A percentile compares a stretch with the other conserved stretches of the same genome.
These are phyloP conservation scores for Penicillium brevicompactum DNA, from an alignment of 2,329 filamentous ascomycete species.

Conservation along the genomic window DNA sequence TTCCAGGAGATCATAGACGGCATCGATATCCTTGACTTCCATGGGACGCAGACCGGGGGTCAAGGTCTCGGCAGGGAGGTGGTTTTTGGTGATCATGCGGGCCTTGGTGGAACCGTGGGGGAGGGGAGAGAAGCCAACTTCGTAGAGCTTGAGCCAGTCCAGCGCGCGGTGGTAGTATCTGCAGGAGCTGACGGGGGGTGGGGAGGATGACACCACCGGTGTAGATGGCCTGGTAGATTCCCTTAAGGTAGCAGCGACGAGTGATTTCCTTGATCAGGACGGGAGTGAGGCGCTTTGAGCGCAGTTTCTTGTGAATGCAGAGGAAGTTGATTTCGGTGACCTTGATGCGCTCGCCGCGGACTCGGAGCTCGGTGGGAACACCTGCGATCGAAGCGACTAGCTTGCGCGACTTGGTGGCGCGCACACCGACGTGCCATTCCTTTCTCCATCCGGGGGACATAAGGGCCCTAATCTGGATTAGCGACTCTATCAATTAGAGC, in stretches of 20 bases:
- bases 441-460: slow-evolving; percentile 93
- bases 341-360: slow-evolving; percentile 73
- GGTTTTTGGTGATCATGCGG: slow-evolving; percentile 83
- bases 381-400: slow-evolving; percentile 96
- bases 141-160: slow-evolving; percentile 95
- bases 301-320: slow-evolving; percentile 96
- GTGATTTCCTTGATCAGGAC: slow-evolving; percentile 98
- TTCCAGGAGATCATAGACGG: slow-evolving; percentile 72
- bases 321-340: slow-evolving; percentile 97
- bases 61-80: slow-evolving; percentile 72
- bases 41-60: slow-evolving; percentile 79
- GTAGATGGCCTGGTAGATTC: slow-evolving; percentile 93
- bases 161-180: slow-evolving; percentile 93
- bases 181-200: slow-evolving; percentile 88
- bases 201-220: slow-evolving; percentile 90
- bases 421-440: slow-evolving; percentile 93
- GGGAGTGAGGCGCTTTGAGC: slow-evolving; percentile 86
- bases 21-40: slow-evolving; percentile 74
- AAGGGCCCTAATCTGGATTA: slow-evolving; percentile 67
- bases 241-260: slow-evolving; percentile 80
- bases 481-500: background rate
- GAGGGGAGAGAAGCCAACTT: slow-evolving; percentile 89
- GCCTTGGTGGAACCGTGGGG: slow-evolving; percentile 80
- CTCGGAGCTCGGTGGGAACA: slow-evolving; percentile 79
- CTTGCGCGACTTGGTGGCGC: slow-evolving; percentile 78